Evolutionary conservation across 257 asterid genomes (phyloP), one percentile per base, ranked within the genome.

Genomic region (Anisodus acutangulus): DNA sequence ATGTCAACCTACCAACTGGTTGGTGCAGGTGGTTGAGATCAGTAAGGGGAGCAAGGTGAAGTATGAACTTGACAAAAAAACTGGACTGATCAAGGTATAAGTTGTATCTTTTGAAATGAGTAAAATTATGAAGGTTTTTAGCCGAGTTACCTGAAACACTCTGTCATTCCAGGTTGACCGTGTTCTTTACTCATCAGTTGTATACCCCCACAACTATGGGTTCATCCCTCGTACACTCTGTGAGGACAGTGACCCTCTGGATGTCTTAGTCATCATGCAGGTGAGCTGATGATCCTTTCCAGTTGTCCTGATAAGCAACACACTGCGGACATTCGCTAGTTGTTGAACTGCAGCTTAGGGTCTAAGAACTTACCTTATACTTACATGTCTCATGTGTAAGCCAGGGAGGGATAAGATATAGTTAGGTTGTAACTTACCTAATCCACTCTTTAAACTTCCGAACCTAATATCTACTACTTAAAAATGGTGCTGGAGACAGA

Each of bases 201-300:
- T 97, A 82, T 97, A 97, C 87, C 98, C 99, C 70, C 99, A 97
- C 88, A 97, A 97, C 97, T 97, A 95, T 88, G 99, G 99, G 64
- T 96, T 96, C 87, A 85, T 96, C 88, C 99, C 99, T 84, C 98
- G 98, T 84, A 94, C 99, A 67, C 92, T 96, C 62, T 97, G 98
- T 45, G 98, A 95, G 86, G 99, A 97, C 89, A 90, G 85, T 87
- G 99, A 97, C 87, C 98, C 99, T 71, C 74, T 97, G 64, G 99
- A 97, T 89, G 99, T 97, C 70, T 88, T 97, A 90, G 98, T 97
- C 89, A 94, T 97, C 78, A 97, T 97, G 99, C 98, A 97, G 98
- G 99, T 97, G 86, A 63, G 82, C 62, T 57, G 72, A 71, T 59
- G 5, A 31, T 84, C 63, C 63, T 51, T 76, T 51, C 8, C 4